Evolutionary conservation across 345 rosid species (phyloP), one percentile per base, ranked within the genome.

Genomic region (Cardamine resedifolia): DNA sequence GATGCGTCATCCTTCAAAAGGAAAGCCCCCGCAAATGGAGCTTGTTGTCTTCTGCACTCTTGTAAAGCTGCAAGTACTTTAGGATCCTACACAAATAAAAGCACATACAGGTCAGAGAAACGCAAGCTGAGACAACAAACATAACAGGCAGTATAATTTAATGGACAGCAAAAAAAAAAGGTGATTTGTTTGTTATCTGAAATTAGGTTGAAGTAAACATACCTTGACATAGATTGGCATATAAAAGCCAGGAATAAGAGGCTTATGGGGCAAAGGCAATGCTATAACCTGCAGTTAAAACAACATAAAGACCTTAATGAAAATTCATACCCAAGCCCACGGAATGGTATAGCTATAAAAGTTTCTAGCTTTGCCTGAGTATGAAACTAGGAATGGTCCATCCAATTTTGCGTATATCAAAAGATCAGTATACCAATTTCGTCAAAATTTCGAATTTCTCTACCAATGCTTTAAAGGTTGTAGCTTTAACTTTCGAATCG

Each of bases 141-240:
- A 16, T 41, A 20, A 18, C 5, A 57, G 56, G 53, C 27, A 31
- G 14, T 19, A 24, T 19, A 61, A 23, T 15, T 24, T 8, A 61
- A 8, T 11, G 15, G 45, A 61, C 15, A 15, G 0, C 43, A 10
- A 57, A 31, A n/a, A n/a, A n/a, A n/a, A 58, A 34, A 34, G 12
- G 38, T 10, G 2, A 3, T 34, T 34, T 34, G 38, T 34, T 34
- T 34, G 38, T 34, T 26, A 34, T 19, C 64, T 19, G 4, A 10
- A 69, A 18, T 3, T 24, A 24, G 33, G 34, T 11, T 49, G 36
- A 66, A 45, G 18, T 26, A 56, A 27, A 27, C 26, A 64, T 84
- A 93, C 98, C 97, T 90, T 93, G 26, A 93, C 96, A 76, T 78
- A 86, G 66, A 93, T 86, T 19, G 97, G 98, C 96, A 94, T 88